Conservation (phyloP, 1,139 yeast genomes). For the Entelexis sorbosivorans region DNA sequence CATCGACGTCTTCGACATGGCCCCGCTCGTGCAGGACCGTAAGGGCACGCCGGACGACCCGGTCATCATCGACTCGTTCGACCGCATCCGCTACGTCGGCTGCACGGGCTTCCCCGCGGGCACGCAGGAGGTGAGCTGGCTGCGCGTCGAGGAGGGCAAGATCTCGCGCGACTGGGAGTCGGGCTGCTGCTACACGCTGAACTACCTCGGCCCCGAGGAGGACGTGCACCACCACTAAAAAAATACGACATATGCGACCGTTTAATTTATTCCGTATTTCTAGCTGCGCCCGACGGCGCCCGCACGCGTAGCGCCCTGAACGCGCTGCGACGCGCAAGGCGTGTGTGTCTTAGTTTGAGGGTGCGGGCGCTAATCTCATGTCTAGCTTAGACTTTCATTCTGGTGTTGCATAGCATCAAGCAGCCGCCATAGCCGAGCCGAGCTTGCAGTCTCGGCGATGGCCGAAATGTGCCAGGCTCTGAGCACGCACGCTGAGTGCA, state of each 20-base stretch:
- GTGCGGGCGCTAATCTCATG: too few species aligned
- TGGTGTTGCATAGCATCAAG: too few species aligned
- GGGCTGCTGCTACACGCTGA: slow-evolving; percentile 86
- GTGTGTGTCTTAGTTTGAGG: too few species aligned
- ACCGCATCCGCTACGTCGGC: slow-evolving; percentile 90
- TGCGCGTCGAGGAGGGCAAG: slow-evolving; percentile 74
- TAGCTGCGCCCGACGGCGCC: too few species aligned
- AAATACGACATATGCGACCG: background rate
- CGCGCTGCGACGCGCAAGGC: too few species aligned
- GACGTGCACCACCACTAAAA: slow-evolving; percentile 21
- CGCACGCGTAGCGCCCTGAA: too few species aligned
- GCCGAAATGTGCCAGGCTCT: too few species aligned
- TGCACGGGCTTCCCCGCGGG: slow-evolving; percentile 96
- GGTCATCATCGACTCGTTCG: slow-evolving; percentile 77
- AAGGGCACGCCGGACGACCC: slow-evolving; percentile 84
- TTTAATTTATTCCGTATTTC: slow-evolving; percentile 2
- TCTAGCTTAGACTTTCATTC: too few species aligned
- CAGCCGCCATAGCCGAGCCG: too few species aligned
- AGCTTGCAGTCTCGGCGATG: too few species aligned
- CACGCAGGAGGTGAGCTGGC: slow-evolving; percentile 84
- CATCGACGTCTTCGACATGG: slow-evolving; percentile 85
- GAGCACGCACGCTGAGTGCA: too few species aligned
- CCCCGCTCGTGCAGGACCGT: slow-evolving; percentile 80
- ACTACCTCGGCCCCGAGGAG: slow-evolving; percentile 56
- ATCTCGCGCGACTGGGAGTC: slow-evolving; percentile 98